Evolutionary conservation across 768 basidiomycete species (phyloP).

Genomic region (Coprinopsis sp.): DNA sequence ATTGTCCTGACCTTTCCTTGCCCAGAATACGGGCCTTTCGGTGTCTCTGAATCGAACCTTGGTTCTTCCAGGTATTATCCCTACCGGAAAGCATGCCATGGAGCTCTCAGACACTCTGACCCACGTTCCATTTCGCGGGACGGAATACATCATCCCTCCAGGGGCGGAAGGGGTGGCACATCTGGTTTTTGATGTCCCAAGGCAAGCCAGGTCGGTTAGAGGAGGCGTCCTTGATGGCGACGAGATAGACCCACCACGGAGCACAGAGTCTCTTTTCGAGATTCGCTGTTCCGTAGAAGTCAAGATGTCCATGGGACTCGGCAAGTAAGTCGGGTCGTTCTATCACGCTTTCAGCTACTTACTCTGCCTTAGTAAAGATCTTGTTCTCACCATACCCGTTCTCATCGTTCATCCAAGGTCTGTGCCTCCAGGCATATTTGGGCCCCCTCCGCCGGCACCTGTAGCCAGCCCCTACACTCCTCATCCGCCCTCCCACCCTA

Average conservation of each 20-base stretch:
- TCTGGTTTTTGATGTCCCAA: constrained; percentile 78
- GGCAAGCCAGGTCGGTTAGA: constrained; percentile 54
- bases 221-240: constrained; percentile 60
- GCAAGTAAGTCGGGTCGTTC: constrained; percentile 44
- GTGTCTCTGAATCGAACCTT: constrained; percentile 59
- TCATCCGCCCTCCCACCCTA: constrained; percentile 13
- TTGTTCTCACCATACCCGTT: constrained; percentile 59
- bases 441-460: constrained; percentile 1
- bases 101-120: constrained; percentile 65
- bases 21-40: constrained; percentile 64
- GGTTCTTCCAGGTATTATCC: constrained; percentile 42
- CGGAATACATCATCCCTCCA: constrained; percentile 70
- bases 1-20: constrained; percentile 5
- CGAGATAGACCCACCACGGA: constrained; percentile 23
- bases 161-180: constrained; percentile 75
- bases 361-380: constrained; percentile 55
- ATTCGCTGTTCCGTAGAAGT: constrained; percentile 60
- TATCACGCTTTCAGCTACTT: constrained; percentile 4
- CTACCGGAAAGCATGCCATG: constrained; percentile 42
- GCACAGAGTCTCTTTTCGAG: constrained; percentile 60
- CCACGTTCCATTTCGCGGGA: constrained; percentile 66
- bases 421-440: constrained; percentile 31
- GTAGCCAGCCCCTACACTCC: constrained; percentile 10
- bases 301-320: constrained; percentile 65
- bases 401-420: constrained; percentile 61